Evolutionary conservation across 495 filamentous ascomycete genomes (phyloP).

Genomic region (Tuber magnatum): DNA sequence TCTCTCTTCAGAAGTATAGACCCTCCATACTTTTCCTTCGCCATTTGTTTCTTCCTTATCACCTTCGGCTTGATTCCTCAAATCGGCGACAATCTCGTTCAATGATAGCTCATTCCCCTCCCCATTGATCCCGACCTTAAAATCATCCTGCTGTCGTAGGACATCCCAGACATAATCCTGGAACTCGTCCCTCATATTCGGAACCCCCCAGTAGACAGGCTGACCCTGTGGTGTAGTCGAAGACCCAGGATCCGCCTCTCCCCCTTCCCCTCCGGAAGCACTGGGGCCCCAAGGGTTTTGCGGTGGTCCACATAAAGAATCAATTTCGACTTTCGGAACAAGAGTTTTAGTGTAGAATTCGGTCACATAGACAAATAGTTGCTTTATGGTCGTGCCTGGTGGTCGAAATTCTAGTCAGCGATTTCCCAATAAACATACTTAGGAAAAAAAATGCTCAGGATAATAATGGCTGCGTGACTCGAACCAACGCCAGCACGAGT

Average conservation of each 20-base stretch:
- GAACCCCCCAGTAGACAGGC: constrained; percentile 31
- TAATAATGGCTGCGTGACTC: constrained; percentile 31
- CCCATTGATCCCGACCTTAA: constrained; percentile 36
- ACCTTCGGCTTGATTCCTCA: constrained; percentile 24
- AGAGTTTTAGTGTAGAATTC: constrained; percentile 39
- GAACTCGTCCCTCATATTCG: constrained; percentile 39
- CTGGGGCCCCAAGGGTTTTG: neutral
- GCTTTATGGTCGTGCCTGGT: constrained; percentile 37
- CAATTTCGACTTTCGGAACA: constrained; percentile 25
- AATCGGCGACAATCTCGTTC: constrained; percentile 38
- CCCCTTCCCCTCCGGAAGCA: constrained; percentile 1
- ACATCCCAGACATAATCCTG: constrained; percentile 41
- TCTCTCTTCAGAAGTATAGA: constrained; percentile 56
- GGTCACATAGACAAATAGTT: constrained; percentile 39
- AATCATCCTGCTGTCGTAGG: constrained; percentile 33
- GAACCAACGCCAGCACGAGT: constrained; percentile 30
- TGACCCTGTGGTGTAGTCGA: neutral
- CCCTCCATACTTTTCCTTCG: constrained; percentile 32
- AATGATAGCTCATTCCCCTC: constrained; percentile 32
- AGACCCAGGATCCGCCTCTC: neutral
- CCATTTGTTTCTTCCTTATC: constrained; percentile 25
- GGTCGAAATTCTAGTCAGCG: constrained; percentile 14
- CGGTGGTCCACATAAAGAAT: neutral
- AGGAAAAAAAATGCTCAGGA: constrained; percentile 20
- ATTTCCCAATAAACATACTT: neutral